Evolutionary conservation across 306 rosid species (phyloP).

Genomic region (Elaeagnus macrophylla): DNA sequence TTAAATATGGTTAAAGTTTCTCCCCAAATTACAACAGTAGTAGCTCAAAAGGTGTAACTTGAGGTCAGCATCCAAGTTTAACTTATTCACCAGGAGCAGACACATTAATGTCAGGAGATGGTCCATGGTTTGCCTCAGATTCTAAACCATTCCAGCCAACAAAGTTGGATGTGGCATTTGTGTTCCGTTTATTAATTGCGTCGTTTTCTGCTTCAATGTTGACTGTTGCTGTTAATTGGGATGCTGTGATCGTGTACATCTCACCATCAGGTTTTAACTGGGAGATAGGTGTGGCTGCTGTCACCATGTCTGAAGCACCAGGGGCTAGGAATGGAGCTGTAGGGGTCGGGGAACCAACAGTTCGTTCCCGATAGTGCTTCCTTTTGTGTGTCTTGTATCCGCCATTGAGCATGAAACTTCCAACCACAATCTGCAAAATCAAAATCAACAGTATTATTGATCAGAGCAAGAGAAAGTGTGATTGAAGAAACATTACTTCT

Average conservation of each 20-base stretch:
- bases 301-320: conserved; percentile 24
- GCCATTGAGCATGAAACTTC: conserved; percentile 55
- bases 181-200: conserved; percentile 17
- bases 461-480: not conserved
- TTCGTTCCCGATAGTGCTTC: conserved; percentile 43
- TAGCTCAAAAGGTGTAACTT: too few species aligned
- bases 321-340: not conserved
- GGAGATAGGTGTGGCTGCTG: conserved; percentile 43
- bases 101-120: conserved; percentile 65
- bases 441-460: not conserved
- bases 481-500: too few species aligned
- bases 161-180: conserved; percentile 18
- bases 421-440: conserved; percentile 55
- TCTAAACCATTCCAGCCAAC: conserved; percentile 46
- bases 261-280: conserved; percentile 36
- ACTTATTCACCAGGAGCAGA: conserved; percentile 42
- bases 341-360: conserved; percentile 26
- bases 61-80: conserved; percentile 32
- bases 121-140: conserved; percentile 41
- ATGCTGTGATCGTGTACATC: conserved; percentile 3
- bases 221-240: conserved; percentile 27
- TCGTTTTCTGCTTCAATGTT: conserved; percentile 30
- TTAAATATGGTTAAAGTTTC: too few species aligned
- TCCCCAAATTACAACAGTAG: too few species aligned
- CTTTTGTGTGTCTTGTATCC: conserved; percentile 32